phyloP scores from a whole-genome alignment of 2,329 filamentous ascomycete genomes.

The Acrodontium crateriforme region DNA sequence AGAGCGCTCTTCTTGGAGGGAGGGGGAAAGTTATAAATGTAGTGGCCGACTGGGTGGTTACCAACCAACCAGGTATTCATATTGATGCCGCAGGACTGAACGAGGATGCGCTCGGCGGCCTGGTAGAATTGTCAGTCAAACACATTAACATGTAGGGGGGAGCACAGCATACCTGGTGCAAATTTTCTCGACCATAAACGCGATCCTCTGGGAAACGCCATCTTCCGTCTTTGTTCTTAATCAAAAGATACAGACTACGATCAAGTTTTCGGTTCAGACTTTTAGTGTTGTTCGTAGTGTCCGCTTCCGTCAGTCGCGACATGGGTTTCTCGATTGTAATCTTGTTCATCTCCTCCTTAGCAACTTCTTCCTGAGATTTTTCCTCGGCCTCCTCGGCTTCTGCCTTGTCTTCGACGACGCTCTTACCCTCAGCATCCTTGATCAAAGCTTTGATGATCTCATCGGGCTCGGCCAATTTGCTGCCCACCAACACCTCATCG shows the following conservation, averaged over 20 bases:
- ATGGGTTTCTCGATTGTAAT: constrained; percentile 50
- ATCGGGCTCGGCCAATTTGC: constrained; percentile 49
- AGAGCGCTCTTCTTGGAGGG: too few species aligned
- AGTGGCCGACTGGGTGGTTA: constrained; percentile 74
- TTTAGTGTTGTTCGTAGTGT: constrained; percentile 56
- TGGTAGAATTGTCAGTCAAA: constrained; percentile 25
- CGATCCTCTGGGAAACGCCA: constrained; percentile 75
- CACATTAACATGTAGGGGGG: constrained; percentile 1
- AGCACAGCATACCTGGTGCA: constrained; percentile 58
- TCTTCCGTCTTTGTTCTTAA: constrained; percentile 53
- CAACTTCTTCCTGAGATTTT: constrained; percentile 31
- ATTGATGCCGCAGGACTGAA: constrained; percentile 68
- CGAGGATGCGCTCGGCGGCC: constrained; percentile 69
- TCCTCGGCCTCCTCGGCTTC: constrained; percentile 28
- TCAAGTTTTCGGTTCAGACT: constrained; percentile 70
- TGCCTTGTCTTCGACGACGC: constrained; percentile 40
- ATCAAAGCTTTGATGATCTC: constrained; percentile 55
- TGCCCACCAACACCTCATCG: constrained; percentile 72
- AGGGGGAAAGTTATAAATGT: constrained; percentile 43
- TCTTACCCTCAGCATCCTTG: constrained; percentile 52
- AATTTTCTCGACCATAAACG: constrained; percentile 55
- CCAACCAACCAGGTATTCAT: constrained; percentile 99
- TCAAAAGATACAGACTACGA: constrained; percentile 74
- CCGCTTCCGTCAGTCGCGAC: constrained; percentile 62
- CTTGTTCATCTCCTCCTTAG: constrained; percentile 6